phyloP scores from a whole-genome alignment of 306 rosid genomes.

The Ziziphus jujuba region DNA sequence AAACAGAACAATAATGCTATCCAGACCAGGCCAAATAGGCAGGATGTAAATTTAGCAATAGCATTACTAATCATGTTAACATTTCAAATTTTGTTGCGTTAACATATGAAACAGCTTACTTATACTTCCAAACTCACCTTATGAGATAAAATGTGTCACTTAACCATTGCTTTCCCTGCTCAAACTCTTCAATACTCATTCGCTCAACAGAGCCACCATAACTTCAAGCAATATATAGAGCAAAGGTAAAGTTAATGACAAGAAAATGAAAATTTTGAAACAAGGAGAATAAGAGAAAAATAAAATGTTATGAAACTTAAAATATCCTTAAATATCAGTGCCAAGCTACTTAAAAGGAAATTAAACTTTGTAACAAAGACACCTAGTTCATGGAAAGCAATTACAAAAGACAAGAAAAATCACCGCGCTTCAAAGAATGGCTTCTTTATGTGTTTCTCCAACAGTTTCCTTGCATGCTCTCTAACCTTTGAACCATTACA shows the following conservation, averaged over 20 bases:
- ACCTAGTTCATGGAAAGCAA: not conserved
- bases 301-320: not conserved
- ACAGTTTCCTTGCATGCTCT: slow-evolving; percentile 90
- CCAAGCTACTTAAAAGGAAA: not conserved
- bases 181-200: slow-evolving; percentile 66
- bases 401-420: slow-evolving; percentile 20
- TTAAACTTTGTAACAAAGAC: not conserved
- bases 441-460: slow-evolving; percentile 78
- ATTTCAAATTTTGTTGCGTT: too few relatives aligned
- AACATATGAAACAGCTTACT: slow-evolving; percentile 8
- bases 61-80: not conserved
- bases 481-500: slow-evolving; percentile 53
- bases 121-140: slow-evolving; percentile 48
- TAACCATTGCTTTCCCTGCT: slow-evolving; percentile 82
- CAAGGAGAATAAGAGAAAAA: not conserved
- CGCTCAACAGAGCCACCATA: slow-evolving; percentile 60
- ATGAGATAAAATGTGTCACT: slow-evolving; percentile 72
- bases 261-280: slow-evolving; percentile 19
- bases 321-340: not conserved
- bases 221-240: slow-evolving; percentile 41
- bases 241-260: slow-evolving; percentile 21
- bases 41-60: too few relatives aligned
- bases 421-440: slow-evolving; percentile 83
- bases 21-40: not conserved
- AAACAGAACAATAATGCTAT: slow-evolving; percentile 1